Percentiles rank a stretch among this genome's conserved stretches.
phyloP scores from a whole-genome alignment of 805 yeast species.

The Wickerhamiella nectarea region DNA sequence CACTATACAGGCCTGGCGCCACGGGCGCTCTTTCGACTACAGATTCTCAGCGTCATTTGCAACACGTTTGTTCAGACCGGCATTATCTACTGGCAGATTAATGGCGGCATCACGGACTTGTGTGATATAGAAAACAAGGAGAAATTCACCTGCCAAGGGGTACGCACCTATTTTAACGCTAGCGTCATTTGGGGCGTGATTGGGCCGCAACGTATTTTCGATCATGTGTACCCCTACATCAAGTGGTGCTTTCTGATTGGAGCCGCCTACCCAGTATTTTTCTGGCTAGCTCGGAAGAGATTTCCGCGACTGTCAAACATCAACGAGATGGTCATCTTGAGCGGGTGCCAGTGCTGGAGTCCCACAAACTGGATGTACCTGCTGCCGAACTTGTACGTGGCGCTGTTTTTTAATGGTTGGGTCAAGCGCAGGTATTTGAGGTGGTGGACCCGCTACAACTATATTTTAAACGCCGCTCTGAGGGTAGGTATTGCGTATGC shows the following conservation, averaged over 20 bases:
- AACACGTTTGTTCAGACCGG: conserved; percentile 23
- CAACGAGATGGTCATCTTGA: conserved; percentile 34
- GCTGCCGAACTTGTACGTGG: conserved; percentile 18
- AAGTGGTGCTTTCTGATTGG: conserved; percentile 55
- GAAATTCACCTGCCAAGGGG: conserved; percentile 32
- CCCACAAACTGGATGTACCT: conserved; percentile 21
- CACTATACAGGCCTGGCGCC: conserved; percentile 51
- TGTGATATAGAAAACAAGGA: conserved; percentile 29
- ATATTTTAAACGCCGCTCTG: conserved; percentile 42
- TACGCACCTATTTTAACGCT: conserved; percentile 33
- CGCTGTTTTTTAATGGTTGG: conserved; percentile 33
- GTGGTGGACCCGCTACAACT: conserved; percentile 44
- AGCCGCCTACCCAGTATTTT: conserved; percentile 20
- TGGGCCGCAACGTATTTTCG: conserved; percentile 40
- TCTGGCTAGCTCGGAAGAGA: conserved; percentile 19
- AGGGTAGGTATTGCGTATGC: conserved; percentile 52
- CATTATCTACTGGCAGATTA: conserved; percentile 24
- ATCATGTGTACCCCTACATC: conserved; percentile 44
- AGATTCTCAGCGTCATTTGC: conserved; percentile 23
- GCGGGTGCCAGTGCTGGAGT: conserved; percentile 31
- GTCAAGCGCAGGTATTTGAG: conserved; percentile 35
- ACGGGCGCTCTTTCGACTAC: conserved; percentile 40
- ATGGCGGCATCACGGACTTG: conserved; percentile 24
- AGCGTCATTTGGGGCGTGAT: conserved; percentile 45
- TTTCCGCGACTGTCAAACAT: conserved; percentile 29